A percentile compares a stretch with the other conserved stretches of the same genome.
Conservation (phyloP, 2,329 filamentous ascomycete genomes). For the Xylaria sp. region DNA sequence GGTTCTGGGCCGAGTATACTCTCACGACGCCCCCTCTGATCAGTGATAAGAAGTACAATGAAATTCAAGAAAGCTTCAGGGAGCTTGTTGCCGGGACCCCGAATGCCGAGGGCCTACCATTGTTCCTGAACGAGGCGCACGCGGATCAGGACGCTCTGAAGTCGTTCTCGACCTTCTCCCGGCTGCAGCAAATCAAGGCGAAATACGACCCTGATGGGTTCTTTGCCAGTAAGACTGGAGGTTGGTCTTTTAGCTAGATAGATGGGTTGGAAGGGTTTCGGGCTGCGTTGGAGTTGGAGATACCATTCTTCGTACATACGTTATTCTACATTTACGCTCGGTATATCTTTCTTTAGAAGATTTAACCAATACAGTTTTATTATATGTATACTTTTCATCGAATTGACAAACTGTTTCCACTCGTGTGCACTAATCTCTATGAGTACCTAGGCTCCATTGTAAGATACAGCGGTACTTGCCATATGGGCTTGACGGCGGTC, state of each 20-base stretch:
- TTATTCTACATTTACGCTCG: not conserved
- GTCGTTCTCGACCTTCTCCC: slow-evolving; percentile 27
- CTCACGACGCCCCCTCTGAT: slow-evolving; percentile 27
- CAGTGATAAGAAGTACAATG: slow-evolving; percentile 17
- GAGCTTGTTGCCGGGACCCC: slow-evolving; percentile 31
- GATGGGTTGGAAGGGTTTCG: not conserved
- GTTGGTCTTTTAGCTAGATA: slow-evolving; percentile 30
- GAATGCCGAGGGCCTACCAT: slow-evolving; percentile 27
- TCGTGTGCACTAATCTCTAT: too few species aligned
- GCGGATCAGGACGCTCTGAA: slow-evolving; percentile 27
- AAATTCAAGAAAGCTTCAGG: slow-evolving; percentile 32
- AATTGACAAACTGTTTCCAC: too few species aligned
- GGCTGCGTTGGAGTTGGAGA: not conserved
- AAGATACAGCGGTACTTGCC: too few species aligned
- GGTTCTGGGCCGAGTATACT: slow-evolving; percentile 37
- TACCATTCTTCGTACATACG: slow-evolving; percentile 13
- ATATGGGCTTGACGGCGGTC: too few species aligned
- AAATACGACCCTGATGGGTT: slow-evolving; percentile 33
- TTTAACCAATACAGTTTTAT: not conserved
- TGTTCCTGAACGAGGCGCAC: slow-evolving; percentile 33
- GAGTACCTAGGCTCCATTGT: too few species aligned
- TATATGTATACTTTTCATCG: not conserved
- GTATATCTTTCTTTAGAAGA: not conserved
- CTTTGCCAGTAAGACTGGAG: slow-evolving; percentile 29
- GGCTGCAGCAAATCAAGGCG: slow-evolving; percentile 25